A percentile compares a stretch with the other conserved stretches of the same genome.
These are phyloP conservation scores for Claviceps sp. DNA, from an alignment of 2,329 filamentous ascomycete genomes.

Conservation along the genomic window DNA sequence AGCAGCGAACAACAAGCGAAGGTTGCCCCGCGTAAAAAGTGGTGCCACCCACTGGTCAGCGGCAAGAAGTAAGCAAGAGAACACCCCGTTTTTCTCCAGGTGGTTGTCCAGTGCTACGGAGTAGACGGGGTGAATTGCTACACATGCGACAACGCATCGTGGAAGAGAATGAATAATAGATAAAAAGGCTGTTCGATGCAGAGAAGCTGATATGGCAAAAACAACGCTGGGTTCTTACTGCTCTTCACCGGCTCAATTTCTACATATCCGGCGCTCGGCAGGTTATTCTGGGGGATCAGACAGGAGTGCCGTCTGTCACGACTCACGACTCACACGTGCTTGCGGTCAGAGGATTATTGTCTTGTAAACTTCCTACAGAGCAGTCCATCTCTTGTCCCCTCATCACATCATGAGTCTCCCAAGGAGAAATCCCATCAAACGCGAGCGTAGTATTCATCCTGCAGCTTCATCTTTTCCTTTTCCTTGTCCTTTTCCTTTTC, in stretches of 20 bases:
- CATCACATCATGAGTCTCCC: background rate
- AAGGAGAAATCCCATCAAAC: slow-evolving; percentile 5
- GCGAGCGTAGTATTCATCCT: slow-evolving; percentile 36
- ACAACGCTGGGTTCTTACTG: background rate
- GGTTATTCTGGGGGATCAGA: background rate
- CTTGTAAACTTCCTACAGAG: background rate
- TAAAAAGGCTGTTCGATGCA: background rate
- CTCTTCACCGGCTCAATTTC: background rate
- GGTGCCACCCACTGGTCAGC: no score
- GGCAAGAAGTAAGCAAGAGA: no score
- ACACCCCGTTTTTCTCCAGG: no score
- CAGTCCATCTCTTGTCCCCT: background rate
- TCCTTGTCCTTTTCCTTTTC: slow-evolving; percentile 23
- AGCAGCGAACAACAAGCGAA: no score
- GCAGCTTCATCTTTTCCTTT: slow-evolving; percentile 23
- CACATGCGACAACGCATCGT: background rate
- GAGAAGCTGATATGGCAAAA: background rate
- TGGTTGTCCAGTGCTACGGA: no score
- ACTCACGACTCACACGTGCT: background rate
- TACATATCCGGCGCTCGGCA: background rate
- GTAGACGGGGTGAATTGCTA: no score
- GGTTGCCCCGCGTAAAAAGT: no score
- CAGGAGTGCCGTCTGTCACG: background rate
- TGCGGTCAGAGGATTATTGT: background rate
- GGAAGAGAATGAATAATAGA: background rate